Conservation (phyloP, 768 basidiomycete genomes). For the Strobilomyces dryophilus region DNA sequence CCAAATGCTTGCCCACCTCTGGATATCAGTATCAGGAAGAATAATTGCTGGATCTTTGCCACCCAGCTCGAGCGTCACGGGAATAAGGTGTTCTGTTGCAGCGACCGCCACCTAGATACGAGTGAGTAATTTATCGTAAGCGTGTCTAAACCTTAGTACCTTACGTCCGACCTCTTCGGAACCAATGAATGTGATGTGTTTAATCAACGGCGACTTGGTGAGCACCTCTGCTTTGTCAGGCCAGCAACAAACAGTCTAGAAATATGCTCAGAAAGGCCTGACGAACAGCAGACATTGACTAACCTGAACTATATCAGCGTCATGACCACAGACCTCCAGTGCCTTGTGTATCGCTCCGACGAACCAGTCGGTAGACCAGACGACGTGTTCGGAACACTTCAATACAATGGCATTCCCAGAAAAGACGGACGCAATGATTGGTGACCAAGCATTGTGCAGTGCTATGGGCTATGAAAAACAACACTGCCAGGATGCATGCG, state of each 20-base stretch:
- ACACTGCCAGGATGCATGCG: no score
- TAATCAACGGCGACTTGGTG: constrained; percentile 74
- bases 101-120: constrained; percentile 65
- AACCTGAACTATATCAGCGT: constrained; percentile 87
- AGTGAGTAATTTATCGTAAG: not conserved
- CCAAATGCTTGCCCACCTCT: constrained; percentile 76
- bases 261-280: constrained; percentile 6
- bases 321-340: constrained; percentile 76
- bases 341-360: constrained; percentile 74
- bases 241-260: constrained; percentile 76
- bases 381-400: constrained; percentile 89
- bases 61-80: constrained; percentile 90
- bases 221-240: constrained; percentile 83
- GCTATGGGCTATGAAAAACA: constrained; percentile 42
- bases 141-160: constrained; percentile 35
- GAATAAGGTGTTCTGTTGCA: constrained; percentile 83
- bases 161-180: constrained; percentile 75
- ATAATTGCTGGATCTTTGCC: constrained; percentile 94
- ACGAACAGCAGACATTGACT: constrained; percentile 6
- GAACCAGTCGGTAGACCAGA: constrained; percentile 88
- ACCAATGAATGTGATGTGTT: constrained; percentile 94
- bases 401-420: constrained; percentile 87
- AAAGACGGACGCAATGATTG: constrained; percentile 87
- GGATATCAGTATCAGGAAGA: constrained; percentile 77
- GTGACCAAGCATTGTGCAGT: constrained; percentile 91